Base-by-base conservation (phyloP, 805 yeast genomes). In the Saturnispora gosingensis region DNA sequence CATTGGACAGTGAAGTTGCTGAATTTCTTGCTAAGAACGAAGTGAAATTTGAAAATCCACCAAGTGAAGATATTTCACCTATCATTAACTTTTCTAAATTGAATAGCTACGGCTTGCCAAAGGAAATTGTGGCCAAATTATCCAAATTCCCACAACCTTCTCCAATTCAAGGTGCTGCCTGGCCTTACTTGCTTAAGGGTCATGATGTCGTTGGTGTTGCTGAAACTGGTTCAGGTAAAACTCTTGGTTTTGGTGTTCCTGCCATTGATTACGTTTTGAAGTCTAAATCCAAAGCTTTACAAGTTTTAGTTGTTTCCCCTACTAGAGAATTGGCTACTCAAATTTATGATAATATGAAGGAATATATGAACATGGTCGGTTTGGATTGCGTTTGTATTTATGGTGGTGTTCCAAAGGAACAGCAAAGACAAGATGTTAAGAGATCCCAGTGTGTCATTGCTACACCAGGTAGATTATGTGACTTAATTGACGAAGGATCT, bases 271-370 rank as follows among this genome's bases (percentile, higher is more conserved):
- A 82, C 56, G 71, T 91, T 52, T 61, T 81, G 40, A 63, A 72
- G 45, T 66, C 63, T 30, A 67, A 70, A 45, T 65, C 68, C 36
- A 69, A 68, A 36, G 84, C 84, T 18, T 75, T 86, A 51, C 80
- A 81, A 61, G 95, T 89, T 4, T 75, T 93, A 53, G 87, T 87
- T 53, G 82, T 93, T 44, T 89, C 97, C 2, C 99, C 99, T 53
- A 93, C 99, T 9, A 83, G 99, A 75, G 99, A 93, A 70, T 78
- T 93, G 62, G 99, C 99, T 2, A 79, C 91, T 56, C 99, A 93
- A 71, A 93, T 82, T 56, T 85, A 80, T 64, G 97, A 90, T 64
- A 89, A 89, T 68, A 72, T 90, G 68, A 77, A 78, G 54, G 74
- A 71, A 27, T 75, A 88, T 58, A 80, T 89, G 16, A 76, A 76